Evolutionary conservation across 1,139 yeast genomes (phyloP), one percentile per base, ranked within the genome.

Genomic region (Candida sp.): DNA sequence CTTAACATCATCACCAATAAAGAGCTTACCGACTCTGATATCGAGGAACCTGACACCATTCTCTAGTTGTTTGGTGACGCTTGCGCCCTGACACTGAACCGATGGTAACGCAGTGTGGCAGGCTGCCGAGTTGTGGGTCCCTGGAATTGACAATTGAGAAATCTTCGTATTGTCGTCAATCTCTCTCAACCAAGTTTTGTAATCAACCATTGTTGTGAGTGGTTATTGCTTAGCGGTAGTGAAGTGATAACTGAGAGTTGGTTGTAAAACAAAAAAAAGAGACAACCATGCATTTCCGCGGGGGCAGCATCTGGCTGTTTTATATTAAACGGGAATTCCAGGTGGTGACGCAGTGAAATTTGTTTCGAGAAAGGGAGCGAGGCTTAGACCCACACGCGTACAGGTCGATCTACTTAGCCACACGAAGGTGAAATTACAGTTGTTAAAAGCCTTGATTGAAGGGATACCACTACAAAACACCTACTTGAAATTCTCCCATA

Each of bases 51-150:
- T 76, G 17, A 89, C 87, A 7, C 96, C 96, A 58, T 88, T 76
- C 48, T 80, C 70, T 70, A 89, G 78, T 68, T 89, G 96, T 2
- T 80, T 80, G 1, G 79, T 69, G 47, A 89, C 75, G 2, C 82
- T 68, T 7, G 75, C 82, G 25, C 85, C 90, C 66, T 89, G 96
- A 67, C 96, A 89, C 65, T 85, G 88, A 33, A 88, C 94, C 0
- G 91, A 84, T 25, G 94, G 94, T 48, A 88, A 74, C 1, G 94
- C 88, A 12, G 82, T 72, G 66, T 86, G 86, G 61, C 82, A 83
- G 8, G 96, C 94, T 7, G 89, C 92, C 30, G 90, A 78, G 63
- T 88, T 88, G 72, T 89, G 96, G 12, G 96, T 88, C 12, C 96
- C 96, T 5, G 96, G 92, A 51, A 88, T 75, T 0, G 93, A 76